Evolutionary conservation across 2,329 filamentous ascomycete species (phyloP).

Genomic region (Ophiostoma triangulosporum): DNA sequence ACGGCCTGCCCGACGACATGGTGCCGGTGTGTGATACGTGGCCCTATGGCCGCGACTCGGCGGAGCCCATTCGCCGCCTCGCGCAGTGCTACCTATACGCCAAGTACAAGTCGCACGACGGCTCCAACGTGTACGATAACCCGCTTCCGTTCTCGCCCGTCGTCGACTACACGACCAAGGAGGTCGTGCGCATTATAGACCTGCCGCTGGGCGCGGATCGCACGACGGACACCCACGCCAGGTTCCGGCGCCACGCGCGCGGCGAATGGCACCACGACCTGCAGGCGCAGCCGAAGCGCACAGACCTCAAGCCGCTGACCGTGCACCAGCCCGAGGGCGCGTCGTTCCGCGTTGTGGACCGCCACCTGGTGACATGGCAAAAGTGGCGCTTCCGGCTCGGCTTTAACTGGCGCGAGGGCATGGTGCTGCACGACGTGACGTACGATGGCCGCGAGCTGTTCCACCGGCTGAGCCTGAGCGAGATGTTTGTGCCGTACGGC

Average conservation of each 20-base stretch:
- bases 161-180: slow-evolving; percentile 33
- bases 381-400: slow-evolving; percentile 58
- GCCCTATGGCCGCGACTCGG: slow-evolving; percentile 27
- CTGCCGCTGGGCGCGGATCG: slow-evolving; percentile 27
- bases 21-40: slow-evolving; percentile 38
- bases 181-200: slow-evolving; percentile 26
- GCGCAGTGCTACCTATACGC: slow-evolving; percentile 8
- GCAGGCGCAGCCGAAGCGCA: neutral
- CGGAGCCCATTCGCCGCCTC: neutral
- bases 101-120: slow-evolving; percentile 15
- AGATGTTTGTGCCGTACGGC: slow-evolving; percentile 53
- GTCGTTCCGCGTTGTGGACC: slow-evolving; percentile 32
- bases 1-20: slow-evolving; percentile 31
- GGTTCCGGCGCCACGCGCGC: slow-evolving; percentile 29
- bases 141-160: slow-evolving; percentile 40
- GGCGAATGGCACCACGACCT: slow-evolving; percentile 26
- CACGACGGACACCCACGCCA: slow-evolving; percentile 21
- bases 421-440: slow-evolving; percentile 53
- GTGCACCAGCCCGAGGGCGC: slow-evolving; percentile 13
- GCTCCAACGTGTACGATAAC: slow-evolving; percentile 44
- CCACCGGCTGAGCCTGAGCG: slow-evolving; percentile 52
- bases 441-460: slow-evolving; percentile 47
- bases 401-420: slow-evolving; percentile 58
- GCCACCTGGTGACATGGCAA: slow-evolving; percentile 43
- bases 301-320: slow-evolving; percentile 1